phyloP scores from a whole-genome alignment of 2,329 filamentous ascomycete species.

The Diaporthe citri region DNA sequence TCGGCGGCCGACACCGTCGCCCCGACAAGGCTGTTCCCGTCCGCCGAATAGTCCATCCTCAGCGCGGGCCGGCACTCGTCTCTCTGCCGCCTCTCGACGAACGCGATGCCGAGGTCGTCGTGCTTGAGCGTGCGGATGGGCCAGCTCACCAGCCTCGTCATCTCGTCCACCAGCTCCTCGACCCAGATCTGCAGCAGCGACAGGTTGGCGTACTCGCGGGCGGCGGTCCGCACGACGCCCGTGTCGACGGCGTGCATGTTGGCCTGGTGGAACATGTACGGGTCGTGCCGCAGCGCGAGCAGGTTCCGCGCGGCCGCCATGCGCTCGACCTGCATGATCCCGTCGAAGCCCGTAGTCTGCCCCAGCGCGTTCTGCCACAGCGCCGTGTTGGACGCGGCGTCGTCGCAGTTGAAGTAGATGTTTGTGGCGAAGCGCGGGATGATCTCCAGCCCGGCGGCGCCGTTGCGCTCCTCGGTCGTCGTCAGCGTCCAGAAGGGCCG shows the following conservation, averaged over 20 bases:
- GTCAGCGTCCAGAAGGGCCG: slow-evolving; percentile 3
- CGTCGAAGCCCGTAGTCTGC: not conserved
- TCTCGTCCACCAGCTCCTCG: slow-evolving; percentile 17
- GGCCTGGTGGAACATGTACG: slow-evolving; percentile 29
- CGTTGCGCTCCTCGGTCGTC: slow-evolving; percentile 9
- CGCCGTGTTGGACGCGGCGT: slow-evolving; percentile 12
- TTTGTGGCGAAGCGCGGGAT: slow-evolving; percentile 20
- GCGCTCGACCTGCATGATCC: slow-evolving; percentile 6
- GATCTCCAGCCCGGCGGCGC: slow-evolving; percentile 8
- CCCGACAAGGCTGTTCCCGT: not conserved
- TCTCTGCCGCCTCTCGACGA: slow-evolving; percentile 8
- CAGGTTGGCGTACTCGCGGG: slow-evolving; percentile 1
- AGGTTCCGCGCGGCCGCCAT: slow-evolving; percentile 17
- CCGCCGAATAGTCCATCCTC: slow-evolving; percentile 14
- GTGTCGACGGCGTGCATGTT: slow-evolving; percentile 24
- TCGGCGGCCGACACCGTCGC: not conserved
- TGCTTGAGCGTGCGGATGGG: slow-evolving; percentile 20
- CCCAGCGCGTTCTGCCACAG: slow-evolving; percentile 13
- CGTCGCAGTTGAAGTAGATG: slow-evolving; percentile 24
- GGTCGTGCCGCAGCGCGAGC: slow-evolving; percentile 18
- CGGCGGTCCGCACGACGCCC: slow-evolving; percentile 9
- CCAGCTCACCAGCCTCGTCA: slow-evolving; percentile 18
- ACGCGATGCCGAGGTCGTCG: not conserved
- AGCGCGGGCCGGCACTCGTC: slow-evolving; percentile 6
- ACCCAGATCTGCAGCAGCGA: slow-evolving; percentile 26